These are phyloP conservation scores for Aristolochia californica DNA, from an alignment of 164 flowering plant genomes.

Conservation along the genomic window DNA sequence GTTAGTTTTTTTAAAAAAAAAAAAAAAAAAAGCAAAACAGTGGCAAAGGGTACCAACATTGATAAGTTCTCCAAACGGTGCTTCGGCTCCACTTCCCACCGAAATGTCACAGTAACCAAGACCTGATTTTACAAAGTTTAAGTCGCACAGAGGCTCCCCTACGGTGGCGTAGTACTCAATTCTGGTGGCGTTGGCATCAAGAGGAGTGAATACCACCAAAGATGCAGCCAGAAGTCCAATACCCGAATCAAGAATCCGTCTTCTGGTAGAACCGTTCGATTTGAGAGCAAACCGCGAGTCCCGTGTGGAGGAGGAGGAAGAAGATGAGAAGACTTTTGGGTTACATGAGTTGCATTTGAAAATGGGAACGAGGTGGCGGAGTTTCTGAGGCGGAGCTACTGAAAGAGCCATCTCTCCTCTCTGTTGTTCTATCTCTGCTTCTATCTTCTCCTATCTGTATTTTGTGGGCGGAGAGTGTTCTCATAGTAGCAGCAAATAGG, in stretches of 20 bases:
- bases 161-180: constrained; percentile 81
- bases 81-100: constrained; percentile 53
- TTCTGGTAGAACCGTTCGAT: constrained; percentile 17
- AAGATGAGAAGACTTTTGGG: constrained; percentile 9
- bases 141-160: constrained; percentile 63
- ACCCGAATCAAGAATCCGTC: constrained; percentile 27
- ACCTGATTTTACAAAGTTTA: constrained; percentile 53
- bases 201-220: constrained; percentile 31
- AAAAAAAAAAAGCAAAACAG: background rate
- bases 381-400: constrained; percentile 13
- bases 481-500: too few relatives aligned
- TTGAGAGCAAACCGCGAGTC: constrained; percentile 7
- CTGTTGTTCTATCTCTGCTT: constrained; percentile 1
- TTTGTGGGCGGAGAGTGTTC: constrained; percentile 11
- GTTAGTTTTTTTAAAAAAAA: too few relatives aligned
- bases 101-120: constrained; percentile 73
- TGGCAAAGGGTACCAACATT: constrained; percentile 38
- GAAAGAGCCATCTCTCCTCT: constrained; percentile 32
- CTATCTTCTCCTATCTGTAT: constrained; percentile 7
- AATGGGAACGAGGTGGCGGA: constrained; percentile 1
- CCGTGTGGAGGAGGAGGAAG: constrained; percentile 4
- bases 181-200: constrained; percentile 73
- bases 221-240: constrained; percentile 60
- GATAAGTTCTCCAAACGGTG: constrained; percentile 61
- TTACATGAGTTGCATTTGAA: background rate